These are phyloP conservation scores for Candida coquimbonensis DNA, from an alignment of 805 yeast genomes.

Conservation along the genomic window DNA sequence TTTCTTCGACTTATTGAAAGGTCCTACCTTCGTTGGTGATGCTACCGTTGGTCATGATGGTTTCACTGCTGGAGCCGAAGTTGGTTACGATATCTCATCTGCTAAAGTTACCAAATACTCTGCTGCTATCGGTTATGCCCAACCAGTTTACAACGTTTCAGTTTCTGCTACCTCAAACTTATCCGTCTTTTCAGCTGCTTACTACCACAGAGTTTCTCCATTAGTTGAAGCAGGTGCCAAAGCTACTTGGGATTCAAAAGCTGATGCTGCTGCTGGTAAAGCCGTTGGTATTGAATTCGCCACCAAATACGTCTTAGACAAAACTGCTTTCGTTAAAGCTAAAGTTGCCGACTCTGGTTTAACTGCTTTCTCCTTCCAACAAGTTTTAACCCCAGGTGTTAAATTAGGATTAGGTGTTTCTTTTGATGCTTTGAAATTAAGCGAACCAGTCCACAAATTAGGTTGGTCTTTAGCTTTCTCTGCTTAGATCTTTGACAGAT, in stretches of 20 bases:
- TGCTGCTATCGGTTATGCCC: constrained; percentile 88
- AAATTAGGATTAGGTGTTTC: constrained; percentile 96
- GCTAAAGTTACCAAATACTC: constrained; percentile 94
- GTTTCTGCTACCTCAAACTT: constrained; percentile 81
- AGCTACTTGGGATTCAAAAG: constrained; percentile 87
- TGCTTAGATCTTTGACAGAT: constrained; percentile 44
- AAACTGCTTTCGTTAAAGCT: constrained; percentile 87
- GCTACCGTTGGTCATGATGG: constrained; percentile 93
- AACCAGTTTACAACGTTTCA: constrained; percentile 74
- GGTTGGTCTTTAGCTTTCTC: constrained; percentile 93
- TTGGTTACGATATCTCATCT: constrained; percentile 89
- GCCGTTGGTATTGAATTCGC: constrained; percentile 93
- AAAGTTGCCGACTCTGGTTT: constrained; percentile 95
- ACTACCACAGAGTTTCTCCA: constrained; percentile 93
- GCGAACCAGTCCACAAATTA: constrained; percentile 96
- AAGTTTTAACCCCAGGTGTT: constrained; percentile 92
- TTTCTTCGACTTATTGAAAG: constrained; percentile 90
- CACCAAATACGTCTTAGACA: constrained; percentile 87
- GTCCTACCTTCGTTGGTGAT: constrained; percentile 94
- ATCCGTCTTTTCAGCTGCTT: constrained; percentile 86
- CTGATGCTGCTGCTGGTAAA: constrained; percentile 56
- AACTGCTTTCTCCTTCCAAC: constrained; percentile 90
- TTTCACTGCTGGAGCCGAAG: constrained; percentile 93
- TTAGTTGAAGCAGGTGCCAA: constrained; percentile 95
- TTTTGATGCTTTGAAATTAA: constrained; percentile 89